Percentiles rank a stretch among this genome's conserved stretches.
Conservation (phyloP, 192 early-diverging fungal species). For the Dissophora globulifera region DNA sequence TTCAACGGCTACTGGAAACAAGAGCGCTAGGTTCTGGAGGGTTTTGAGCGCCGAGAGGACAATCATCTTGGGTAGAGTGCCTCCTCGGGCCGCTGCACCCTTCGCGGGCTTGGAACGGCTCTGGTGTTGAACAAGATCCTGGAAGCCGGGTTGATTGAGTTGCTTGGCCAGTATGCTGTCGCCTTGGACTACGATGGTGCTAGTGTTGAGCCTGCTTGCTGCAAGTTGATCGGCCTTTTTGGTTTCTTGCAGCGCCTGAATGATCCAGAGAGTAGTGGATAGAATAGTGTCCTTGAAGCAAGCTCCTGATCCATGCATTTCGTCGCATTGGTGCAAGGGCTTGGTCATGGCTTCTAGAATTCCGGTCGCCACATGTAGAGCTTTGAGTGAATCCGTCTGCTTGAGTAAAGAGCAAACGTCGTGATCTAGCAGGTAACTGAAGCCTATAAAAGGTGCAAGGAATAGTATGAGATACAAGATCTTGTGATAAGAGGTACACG, state of each 20-base stretch:
- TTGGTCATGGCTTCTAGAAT: slow-evolving; percentile 46
- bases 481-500: too few relatives aligned
- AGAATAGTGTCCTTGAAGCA: slow-evolving; percentile 33
- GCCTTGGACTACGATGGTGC: slow-evolving; percentile 9
- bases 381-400: slow-evolving; percentile 37
- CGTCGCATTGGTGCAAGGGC: slow-evolving; percentile 7
- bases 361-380: slow-evolving; percentile 41
- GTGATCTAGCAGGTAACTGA: slow-evolving; percentile 26
- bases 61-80: slow-evolving; percentile 41
- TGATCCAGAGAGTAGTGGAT: slow-evolving; percentile 35
- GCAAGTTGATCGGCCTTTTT: background rate
- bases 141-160: slow-evolving; percentile 28
- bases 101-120: slow-evolving; percentile 15
- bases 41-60: slow-evolving; percentile 42
- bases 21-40: slow-evolving; percentile 31
- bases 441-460: slow-evolving; percentile 21
- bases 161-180: slow-evolving; percentile 8
- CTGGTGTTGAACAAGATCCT: slow-evolving; percentile 6
- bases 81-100: slow-evolving; percentile 17
- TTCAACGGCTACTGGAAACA: slow-evolving; percentile 26
- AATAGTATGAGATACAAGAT: background rate
- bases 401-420: slow-evolving; percentile 19
- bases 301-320: slow-evolving; percentile 25
- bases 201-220: background rate
- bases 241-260: slow-evolving; percentile 33